Evolutionary conservation across 306 rosid genomes (phyloP), one percentile per base, ranked within the genome.

Genomic region (Trichosanthes truncata): DNA sequence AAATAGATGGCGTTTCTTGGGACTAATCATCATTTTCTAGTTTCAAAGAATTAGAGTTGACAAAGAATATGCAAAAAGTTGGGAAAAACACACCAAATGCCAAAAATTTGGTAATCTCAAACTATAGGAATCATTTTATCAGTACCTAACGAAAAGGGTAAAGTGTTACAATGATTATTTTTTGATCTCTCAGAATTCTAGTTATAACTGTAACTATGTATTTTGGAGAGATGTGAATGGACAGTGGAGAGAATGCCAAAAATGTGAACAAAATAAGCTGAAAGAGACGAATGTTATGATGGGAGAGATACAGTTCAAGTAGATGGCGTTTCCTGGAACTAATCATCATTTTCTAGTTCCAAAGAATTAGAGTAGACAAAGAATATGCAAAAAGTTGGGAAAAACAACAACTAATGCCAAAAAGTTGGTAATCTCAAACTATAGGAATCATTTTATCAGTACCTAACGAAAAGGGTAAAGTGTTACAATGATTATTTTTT

Each of bases 1-100:
- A 57, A 18, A 29, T 11, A 25, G 81, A 26, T 6, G 83, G 38
- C 62, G 96, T 85, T 10, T 92, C 96, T 46, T 63, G 72, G 25
- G 45, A 3, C 40, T 33, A 35, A 36, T 9, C 73, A 7, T 35
- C 72, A 65, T 3, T 17, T 38, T 36, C 15, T 1, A n/a, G 52
- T 67, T 67, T 26, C 51, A 40, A 40, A 18, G 17, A 46, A 36
- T 66, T 9, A 66, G 14, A 66, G 26, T 20, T 9, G 26, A 36
- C 49, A 66, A 5, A 21, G 35, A 40, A 68, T 68, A 11, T 68
- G 53, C 49, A 65, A 20, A 60, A 9, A 57, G 63, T 9, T 0
- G 29, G 63, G 31, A 2, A 63, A 35, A 66, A 66, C 45, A 38
- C 48, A 38, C 48, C 13, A 20, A 66, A 17, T 36, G 14, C 25